These are phyloP conservation scores for Chamaenerion angustifolium DNA, from an alignment of 345 rosid species.

Conservation along the genomic window DNA sequence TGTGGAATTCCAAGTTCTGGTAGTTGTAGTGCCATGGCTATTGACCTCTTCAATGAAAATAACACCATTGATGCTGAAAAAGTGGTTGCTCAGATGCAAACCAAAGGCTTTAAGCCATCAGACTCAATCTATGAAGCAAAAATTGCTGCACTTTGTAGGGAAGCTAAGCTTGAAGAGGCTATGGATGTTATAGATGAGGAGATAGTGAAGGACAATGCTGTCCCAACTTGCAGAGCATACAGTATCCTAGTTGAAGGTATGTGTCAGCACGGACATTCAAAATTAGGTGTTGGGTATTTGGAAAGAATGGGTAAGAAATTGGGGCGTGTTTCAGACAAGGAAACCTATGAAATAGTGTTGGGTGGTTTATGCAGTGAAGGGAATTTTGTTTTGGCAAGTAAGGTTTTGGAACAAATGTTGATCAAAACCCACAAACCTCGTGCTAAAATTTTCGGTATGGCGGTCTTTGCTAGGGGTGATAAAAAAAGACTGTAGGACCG, in stretches of 20 bases:
- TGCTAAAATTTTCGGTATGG: conserved; percentile 23
- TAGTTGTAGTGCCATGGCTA: conserved; percentile 61
- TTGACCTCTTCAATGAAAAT: conserved; percentile 53
- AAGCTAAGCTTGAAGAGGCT: conserved; percentile 42
- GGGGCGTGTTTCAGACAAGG: conserved; percentile 51
- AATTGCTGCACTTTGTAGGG: conserved; percentile 45
- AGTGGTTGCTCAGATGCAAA: conserved; percentile 40
- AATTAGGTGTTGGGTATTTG: conserved; percentile 41
- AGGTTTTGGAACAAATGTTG: conserved; percentile 62
- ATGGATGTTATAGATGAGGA: conserved; percentile 42
- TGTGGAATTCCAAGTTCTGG: conserved; percentile 55
- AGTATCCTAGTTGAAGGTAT: conserved; percentile 47
- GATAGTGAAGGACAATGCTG: conserved; percentile 35
- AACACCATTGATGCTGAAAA: conserved; percentile 46
- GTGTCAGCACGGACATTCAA: conserved; percentile 40
- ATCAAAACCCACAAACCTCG: conserved; percentile 38
- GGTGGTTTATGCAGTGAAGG: conserved; percentile 46
- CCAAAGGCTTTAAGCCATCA: conserved; percentile 53
- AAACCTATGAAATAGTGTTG: conserved; percentile 48
- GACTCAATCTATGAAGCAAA: conserved; percentile 45
- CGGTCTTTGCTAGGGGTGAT: too few species aligned
- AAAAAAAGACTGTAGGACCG: too few species aligned
- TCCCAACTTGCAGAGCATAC: conserved; percentile 44
- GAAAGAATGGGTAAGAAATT: conserved; percentile 52
- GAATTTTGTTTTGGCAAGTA: conserved; percentile 44